Base-by-base conservation (phyloP, 257 asterid genomes). In the Craterostigma plantagineum region DNA sequence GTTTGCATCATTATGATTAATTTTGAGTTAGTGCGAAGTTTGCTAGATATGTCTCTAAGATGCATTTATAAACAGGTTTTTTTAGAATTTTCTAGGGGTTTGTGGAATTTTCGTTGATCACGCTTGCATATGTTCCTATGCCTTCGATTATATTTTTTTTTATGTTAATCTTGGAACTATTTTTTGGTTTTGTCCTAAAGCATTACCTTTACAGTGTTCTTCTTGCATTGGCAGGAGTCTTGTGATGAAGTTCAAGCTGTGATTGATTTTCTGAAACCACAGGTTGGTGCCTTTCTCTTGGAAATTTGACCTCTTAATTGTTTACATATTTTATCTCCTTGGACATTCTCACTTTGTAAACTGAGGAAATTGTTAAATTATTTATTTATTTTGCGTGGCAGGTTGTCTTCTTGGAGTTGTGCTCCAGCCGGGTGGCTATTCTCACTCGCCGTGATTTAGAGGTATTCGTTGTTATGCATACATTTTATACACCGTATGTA, bases 361-460 rank as follows among this genome's bases (percentile, higher is more conserved):
- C 16, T 15, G 23, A 4, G 9, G 7, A 44, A 37, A 10, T 47
- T 33, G 41, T 17, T 60, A 10, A 33, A n/a, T n/a, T 35, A 46
- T 18, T 30, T 11, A 33, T 13, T 48, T 33, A 11, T n/a, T n/a
- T 33, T 51, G 41, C 35, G 33, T n/a, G n/a, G n/a, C 71, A 87
- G 98, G 95, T 68, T 43, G 91, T 87, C 35, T 87, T 71, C 63
- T 53, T 82, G 73, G 98, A 87, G 71, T 59, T 87, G 51, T 87
- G 98, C 56, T 55, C 93, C 17, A 63, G 92, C 49, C 92, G 93
- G 11, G 57, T 79, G 46, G 67, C 83, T 35, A 37, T 79, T 55
- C 93, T 87, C 61, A 67, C 70, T 11, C 91, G 77, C 39, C 92
- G 74, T 27, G 52, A 68, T 65, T 53, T 76, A 36, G 79, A 79